These are phyloP conservation scores for Globisporangium ultimum DNA, from an alignment of 352 stramenopile species.

Conservation along the genomic window DNA sequence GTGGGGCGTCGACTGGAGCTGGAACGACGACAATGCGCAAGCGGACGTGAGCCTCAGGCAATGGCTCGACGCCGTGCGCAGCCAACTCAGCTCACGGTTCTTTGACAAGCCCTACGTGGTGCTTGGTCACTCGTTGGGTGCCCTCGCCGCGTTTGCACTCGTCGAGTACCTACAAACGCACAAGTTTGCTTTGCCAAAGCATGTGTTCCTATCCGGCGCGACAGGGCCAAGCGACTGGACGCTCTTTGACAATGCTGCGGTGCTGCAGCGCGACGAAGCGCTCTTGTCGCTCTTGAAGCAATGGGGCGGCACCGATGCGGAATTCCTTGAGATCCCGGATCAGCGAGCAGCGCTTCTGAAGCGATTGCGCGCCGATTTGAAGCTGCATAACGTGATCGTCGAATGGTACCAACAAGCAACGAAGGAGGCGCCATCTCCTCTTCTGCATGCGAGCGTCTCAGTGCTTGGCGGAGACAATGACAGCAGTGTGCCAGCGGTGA, in stretches of 20 bases:
- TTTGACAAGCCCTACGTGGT: constrained; percentile 77
- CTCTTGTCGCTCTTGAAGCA: constrained; percentile 43
- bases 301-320: constrained; percentile 57
- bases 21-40: constrained; percentile 9
- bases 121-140: constrained; percentile 67
- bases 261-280: constrained; percentile 29
- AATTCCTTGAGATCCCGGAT: constrained; percentile 47
- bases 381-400: constrained; percentile 50
- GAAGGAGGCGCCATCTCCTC: neutral
- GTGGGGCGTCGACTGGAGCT: constrained; percentile 64
- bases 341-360: constrained; percentile 31
- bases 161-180: constrained; percentile 37
- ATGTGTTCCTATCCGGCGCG: constrained; percentile 61
- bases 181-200: constrained; percentile 45
- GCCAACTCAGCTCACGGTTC: constrained; percentile 43
- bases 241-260: constrained; percentile 26
- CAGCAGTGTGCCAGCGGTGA: constrained; percentile 25
- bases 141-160: constrained; percentile 51
- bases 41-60: constrained; percentile 15
- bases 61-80: constrained; percentile 35
- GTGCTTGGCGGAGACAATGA: constrained; percentile 58
- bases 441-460: constrained; percentile 23
- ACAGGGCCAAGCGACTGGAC: constrained; percentile 27
- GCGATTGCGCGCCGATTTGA: constrained; percentile 38
- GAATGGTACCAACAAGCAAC: constrained; percentile 29